Base-by-base conservation (phyloP, 306 rosid genomes). In the Vicia faba region DNA sequence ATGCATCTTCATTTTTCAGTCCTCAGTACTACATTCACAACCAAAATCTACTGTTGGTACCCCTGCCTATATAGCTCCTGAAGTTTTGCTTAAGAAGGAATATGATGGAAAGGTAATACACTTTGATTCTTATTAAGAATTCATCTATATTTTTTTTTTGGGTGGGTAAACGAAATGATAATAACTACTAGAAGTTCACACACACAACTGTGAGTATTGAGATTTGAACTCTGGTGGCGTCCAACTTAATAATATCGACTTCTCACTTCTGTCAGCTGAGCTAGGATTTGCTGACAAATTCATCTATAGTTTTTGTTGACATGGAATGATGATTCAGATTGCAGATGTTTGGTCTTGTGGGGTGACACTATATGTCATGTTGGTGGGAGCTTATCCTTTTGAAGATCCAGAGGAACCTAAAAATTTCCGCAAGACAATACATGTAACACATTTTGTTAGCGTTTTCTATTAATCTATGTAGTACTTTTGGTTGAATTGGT, bases 291-390 rank as follows among this genome's bases (percentile, higher is more conserved):
- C 23, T 1, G 23, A 20, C 23, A 20, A 20, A 20, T 20, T 20
- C 31, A 20, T 20, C 14, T 51, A 20, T 51, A 51, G 14, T 19
- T 10, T 10, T 20, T 51, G 28, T 43, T 75, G 19, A 63, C 51
- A 16, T 44, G 57, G 63, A 23, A 61, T 53, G 49, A 41, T 71
- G 46, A 61, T 19, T 76, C 87, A 92, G 98, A 88, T 89, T 77
- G 98, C 98, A 6, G 98, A 92, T 58, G 98, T 92, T 5, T 92
- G 98, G 98, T 92, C 98, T 33, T 89, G 98, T 83, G 98, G 98
- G 73, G 96, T 92, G 80, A 92, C 98, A 68, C 84, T 92, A 55
- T 92, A 92, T 76, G 98, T 92, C 61, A 92, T 92, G 98, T 83
- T 93, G 87, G 97, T 89, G 64, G 98, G 97, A 48, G 98, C 98